A percentile compares a stretch with the other conserved stretches of the same genome.
Evolutionary conservation across 768 basidiomycete genomes (phyloP).

Genomic region (Leccinum disarticulatum): DNA sequence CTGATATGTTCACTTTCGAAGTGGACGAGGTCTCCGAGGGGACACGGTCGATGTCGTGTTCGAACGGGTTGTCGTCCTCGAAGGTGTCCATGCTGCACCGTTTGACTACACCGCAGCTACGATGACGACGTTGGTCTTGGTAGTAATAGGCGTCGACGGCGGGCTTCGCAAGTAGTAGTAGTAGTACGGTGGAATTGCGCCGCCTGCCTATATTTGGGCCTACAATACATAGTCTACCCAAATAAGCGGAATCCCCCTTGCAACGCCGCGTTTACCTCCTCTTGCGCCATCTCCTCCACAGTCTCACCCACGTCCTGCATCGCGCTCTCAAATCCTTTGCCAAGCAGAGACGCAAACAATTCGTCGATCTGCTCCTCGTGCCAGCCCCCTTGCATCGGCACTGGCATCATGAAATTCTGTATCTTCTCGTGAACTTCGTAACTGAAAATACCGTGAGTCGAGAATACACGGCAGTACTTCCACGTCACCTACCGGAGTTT

Average conservation of each 20-base stretch:
- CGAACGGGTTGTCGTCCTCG: slow-evolving; percentile 71
- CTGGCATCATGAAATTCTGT: slow-evolving; percentile 96
- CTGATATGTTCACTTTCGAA: slow-evolving; percentile 40
- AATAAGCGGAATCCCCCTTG: slow-evolving; percentile 57
- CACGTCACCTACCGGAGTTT: slow-evolving; percentile 67
- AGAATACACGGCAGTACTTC: background rate
- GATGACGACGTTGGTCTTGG: background rate
- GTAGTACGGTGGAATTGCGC: slow-evolving; percentile 1
- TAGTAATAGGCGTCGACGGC: background rate
- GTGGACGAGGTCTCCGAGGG: slow-evolving; percentile 38
- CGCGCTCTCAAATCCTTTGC: slow-evolving; percentile 59
- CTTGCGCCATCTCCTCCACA: slow-evolving; percentile 30
- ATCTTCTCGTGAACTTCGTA: slow-evolving; percentile 96
- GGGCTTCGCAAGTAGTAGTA: no score
- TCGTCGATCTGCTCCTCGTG: slow-evolving; percentile 97
- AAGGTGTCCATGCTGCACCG: slow-evolving; percentile 37
- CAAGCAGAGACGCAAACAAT: slow-evolving; percentile 84
- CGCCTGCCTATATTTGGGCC: slow-evolving; percentile 28
- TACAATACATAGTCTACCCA: slow-evolving; percentile 40
- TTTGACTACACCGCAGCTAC: background rate
- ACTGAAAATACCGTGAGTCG: slow-evolving; percentile 38
- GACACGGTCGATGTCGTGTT: slow-evolving; percentile 39
- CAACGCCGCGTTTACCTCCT: slow-evolving; percentile 33
- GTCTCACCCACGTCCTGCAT: slow-evolving; percentile 30
- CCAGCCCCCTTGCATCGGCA: slow-evolving; percentile 68